A percentile compares a stretch with the other conserved stretches of the same genome.
Conservation (phyloP, 345 rosid genomes). For the Hibiscus mutabilis region DNA sequence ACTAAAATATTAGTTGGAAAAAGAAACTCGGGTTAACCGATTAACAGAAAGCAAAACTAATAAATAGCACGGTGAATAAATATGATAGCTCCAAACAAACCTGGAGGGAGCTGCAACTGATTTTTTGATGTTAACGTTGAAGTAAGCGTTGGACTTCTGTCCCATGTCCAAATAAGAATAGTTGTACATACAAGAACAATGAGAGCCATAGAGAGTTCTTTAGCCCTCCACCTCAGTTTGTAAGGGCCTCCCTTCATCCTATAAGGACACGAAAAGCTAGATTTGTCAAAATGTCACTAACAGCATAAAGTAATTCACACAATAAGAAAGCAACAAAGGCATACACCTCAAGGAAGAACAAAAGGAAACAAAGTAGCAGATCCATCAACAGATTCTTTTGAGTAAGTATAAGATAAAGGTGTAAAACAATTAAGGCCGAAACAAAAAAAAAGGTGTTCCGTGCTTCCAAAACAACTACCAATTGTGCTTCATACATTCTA, state of each 20-base stretch:
- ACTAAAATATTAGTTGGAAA: background rate
- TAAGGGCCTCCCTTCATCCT: constrained; percentile 59
- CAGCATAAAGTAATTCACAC: background rate
- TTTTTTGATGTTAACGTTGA: constrained; percentile 43
- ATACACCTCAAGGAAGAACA: background rate
- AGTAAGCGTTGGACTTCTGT: constrained; percentile 40
- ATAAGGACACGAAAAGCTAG: constrained; percentile 8
- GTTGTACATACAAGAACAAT: constrained; percentile 51
- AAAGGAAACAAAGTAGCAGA: background rate
- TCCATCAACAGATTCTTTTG: background rate
- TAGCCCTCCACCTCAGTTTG: constrained; percentile 34
- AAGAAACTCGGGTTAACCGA: background rate
- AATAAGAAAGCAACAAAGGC: background rate
- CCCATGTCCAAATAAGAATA: constrained; percentile 58
- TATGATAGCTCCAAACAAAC: constrained; percentile 24
- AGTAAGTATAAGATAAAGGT: background rate
- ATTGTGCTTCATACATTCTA: background rate
- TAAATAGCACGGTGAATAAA: background rate
- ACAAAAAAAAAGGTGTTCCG: background rate
- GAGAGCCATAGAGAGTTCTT: constrained; percentile 46
- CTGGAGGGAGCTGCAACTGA: constrained; percentile 41
- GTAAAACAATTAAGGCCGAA: background rate
- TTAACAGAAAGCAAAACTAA: background rate
- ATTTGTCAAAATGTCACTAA: constrained; percentile 10
- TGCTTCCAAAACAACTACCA: background rate